Evolutionary conservation across 2,329 filamentous ascomycete species (phyloP), one percentile per base, ranked within the genome.

Genomic region (Fusarium buxicola): DNA sequence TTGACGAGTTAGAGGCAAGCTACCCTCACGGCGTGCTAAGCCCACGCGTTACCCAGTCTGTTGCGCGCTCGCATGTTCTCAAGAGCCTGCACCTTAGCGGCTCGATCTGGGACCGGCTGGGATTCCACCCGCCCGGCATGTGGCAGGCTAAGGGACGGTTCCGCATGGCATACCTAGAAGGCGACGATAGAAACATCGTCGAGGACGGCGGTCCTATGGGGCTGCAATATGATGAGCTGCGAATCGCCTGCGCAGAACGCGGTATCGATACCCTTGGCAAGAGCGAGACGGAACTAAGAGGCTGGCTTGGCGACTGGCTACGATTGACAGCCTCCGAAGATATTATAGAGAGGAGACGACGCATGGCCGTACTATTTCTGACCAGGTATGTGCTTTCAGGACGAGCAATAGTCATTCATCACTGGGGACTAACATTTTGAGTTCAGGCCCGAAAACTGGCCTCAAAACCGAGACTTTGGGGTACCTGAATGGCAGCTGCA

Each of bases 161-260:
- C 66, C 81, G 84, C 61, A 77, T 92, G 66, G 77, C 81, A 35
- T 92, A 91, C 71, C 73, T 97, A 60, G 82, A 82, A 40, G 77
- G 82, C 32, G 94, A 97, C 76, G 92, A 96, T 76, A 76, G 71
- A 62, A 78, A 94, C 73, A 83, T 97, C 43, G 70, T 82, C 15
- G 78, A 81, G 32, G 84, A 86, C 41, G 91, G 90, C 1, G 90
- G 89, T 0, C 71, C 72, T 8, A 70, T 69, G 49, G 82, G 77
- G 18, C 77, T 96, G 67, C 83, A 83, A 63, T 76, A 76, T 8
- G 84, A 85, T 34, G 92, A 96, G 79, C 77, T 93, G 16, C 77
- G 79, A 58, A 82, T 92, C 57, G 92, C 92, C 12, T 90, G 90
- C 69, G 82, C 86, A 55, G 90, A 92, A 63, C 82, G 90, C 12